Conservation (phyloP, 2,329 filamentous ascomycete genomes). For the Triangularia verruculosa region DNA sequence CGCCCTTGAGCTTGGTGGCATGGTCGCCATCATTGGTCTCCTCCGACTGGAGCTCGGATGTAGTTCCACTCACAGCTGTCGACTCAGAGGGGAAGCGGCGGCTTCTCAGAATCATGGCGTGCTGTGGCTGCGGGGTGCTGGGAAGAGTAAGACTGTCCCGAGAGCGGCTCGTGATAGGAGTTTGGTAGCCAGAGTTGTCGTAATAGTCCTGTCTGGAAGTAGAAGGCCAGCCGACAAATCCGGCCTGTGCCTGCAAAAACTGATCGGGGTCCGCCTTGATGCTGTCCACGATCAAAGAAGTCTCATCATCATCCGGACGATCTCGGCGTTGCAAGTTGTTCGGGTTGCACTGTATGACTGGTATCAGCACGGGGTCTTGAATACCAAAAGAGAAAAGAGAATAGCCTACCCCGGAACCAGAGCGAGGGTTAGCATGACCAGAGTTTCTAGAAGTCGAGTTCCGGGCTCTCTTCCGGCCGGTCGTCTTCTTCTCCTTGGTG, state of each 20-base stretch:
- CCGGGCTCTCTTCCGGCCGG: conserved; percentile 30
- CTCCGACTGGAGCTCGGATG: conserved; percentile 28
- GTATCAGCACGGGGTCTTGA: neutral
- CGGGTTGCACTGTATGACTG: conserved; percentile 5
- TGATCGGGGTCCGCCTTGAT: conserved; percentile 26
- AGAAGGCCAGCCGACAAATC: conserved; percentile 6
- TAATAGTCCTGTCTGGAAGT: conserved; percentile 15
- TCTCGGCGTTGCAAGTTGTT: neutral
- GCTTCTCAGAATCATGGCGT: neutral
- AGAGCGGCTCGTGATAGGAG: conserved; percentile 23
- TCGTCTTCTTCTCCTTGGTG: conserved; percentile 65
- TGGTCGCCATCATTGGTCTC: conserved; percentile 31
- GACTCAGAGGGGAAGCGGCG: conserved; percentile 30
- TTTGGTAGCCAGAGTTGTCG: conserved; percentile 24
- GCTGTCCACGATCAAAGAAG: neutral
- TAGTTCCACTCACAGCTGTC: conserved; percentile 25
- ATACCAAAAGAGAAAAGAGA: neutral
- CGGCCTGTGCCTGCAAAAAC: neutral
- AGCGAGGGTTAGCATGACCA: too few relatives aligned
- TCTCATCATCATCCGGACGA: conserved; percentile 1
- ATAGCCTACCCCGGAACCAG: conserved; percentile 20
- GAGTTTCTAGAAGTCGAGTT: conserved; percentile 7
- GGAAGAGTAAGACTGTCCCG: conserved; percentile 19
- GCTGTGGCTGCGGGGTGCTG: conserved; percentile 16
- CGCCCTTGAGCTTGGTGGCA: conserved; percentile 62